Conservation (phyloP, 2,329 filamentous ascomycete genomes). For the Eutypella sp. region DNA sequence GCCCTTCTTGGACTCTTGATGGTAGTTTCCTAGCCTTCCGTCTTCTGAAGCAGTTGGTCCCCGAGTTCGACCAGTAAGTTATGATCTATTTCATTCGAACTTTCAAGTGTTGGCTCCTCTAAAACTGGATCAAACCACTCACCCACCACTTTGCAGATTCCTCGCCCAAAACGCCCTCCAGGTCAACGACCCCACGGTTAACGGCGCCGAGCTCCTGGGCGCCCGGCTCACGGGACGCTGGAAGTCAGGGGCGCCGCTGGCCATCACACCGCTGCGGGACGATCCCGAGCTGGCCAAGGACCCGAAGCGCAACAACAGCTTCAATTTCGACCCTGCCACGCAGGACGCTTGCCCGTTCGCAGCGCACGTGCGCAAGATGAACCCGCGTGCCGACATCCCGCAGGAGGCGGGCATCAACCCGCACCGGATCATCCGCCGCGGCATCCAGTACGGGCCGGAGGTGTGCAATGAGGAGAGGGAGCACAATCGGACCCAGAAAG, state of each 20-base stretch:
- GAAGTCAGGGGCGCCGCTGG: slow-evolving; percentile 34
- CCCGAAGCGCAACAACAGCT: slow-evolving; percentile 21
- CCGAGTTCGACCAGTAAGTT: slow-evolving; percentile 32
- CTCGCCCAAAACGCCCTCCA: slow-evolving; percentile 20
- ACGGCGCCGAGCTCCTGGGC: slow-evolving; percentile 30
- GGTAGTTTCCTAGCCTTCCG: slow-evolving; percentile 41
- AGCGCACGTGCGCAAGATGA: slow-evolving; percentile 42
- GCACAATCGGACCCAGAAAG: slow-evolving; percentile 19
- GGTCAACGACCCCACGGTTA: slow-evolving; percentile 14
- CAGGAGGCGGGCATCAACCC: slow-evolving; percentile 15
- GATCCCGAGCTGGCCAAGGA: slow-evolving; percentile 27
- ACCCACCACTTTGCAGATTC: neutral
- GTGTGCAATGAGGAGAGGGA: slow-evolving; percentile 27
- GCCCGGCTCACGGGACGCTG: slow-evolving; percentile 39
- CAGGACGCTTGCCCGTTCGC: slow-evolving; percentile 39
- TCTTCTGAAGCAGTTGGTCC: slow-evolving; percentile 38
- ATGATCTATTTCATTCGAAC: neutral
- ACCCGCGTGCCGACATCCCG: slow-evolving; percentile 34
- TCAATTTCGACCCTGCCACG: slow-evolving; percentile 28
- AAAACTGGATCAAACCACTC: slow-evolving; percentile 12
- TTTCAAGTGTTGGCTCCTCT: slow-evolving; percentile 23
- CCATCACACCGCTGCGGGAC: slow-evolving; percentile 25
- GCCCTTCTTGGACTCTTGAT: slow-evolving; percentile 35
- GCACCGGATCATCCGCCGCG: slow-evolving; percentile 37
- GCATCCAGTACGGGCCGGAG: slow-evolving; percentile 38